Base-by-base conservation (phyloP, 1,139 yeast species). In the Debaryomyces fabryi region DNA sequence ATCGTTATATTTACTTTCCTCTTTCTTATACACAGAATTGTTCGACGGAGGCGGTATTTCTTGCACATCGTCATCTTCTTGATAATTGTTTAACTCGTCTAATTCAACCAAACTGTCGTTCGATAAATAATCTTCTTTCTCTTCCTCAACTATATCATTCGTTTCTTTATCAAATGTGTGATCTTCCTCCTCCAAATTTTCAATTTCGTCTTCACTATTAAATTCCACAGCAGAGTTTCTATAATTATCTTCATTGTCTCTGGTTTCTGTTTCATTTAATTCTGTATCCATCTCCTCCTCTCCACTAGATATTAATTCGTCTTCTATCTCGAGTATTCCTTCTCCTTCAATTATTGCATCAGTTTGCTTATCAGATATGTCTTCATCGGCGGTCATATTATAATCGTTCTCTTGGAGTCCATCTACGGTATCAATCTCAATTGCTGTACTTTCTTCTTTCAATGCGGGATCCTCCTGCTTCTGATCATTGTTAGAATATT, bases 281-380 rank as follows among this genome's bases (percentile, higher is more conserved):
- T 59, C 62, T 57, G 39, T 60, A 57, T 47, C 61, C 58, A 45
- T 49, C 45, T 62, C 86, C 76, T 74, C 70, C 59, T 44, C 43
- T 18, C 32, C 46, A 16, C 30, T 36, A 13, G 27, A 37, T 24
- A 38, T 13, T 20, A 37, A 30, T 20, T 43, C 42, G 71, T 73
- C 51, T 54, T 56, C 77, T 71, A 75, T 62, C 72, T 78, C 58
- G 10, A 41, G 43, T 25, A 40, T 12, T 16, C 21, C 25, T 5
- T 33, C 43, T 16, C 21, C 34, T 23, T 32, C 49, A 10, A 29
- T 37, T 9, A 30, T 9, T 23, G 30, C 39, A 33, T 40, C 30
- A 13, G 21, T 7, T 15, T 18, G 29, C n/a, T 16, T 39, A 20
- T 12, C 39, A 23, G 34, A 37, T 29, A 21, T 23, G n/a, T 44